Percentiles rank a stretch among this genome's conserved stretches.
These are phyloP conservation scores for Neoascochyta sp. DNA, from an alignment of 2,329 filamentous ascomycete genomes.

Conservation along the genomic window DNA sequence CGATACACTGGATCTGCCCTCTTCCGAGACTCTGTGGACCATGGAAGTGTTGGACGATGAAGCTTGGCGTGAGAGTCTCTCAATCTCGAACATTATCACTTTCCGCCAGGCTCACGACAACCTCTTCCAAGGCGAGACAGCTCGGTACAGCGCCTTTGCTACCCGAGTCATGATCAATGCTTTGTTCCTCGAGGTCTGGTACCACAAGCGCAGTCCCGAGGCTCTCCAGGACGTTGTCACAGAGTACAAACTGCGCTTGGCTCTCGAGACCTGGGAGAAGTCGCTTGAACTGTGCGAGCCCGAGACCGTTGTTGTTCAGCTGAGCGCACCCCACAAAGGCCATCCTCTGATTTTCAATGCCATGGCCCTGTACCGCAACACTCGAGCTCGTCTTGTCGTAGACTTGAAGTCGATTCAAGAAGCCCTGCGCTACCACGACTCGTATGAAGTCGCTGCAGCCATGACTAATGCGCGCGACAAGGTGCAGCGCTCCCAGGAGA, in stretches of 20 bases:
- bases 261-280: constrained; percentile 98
- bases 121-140: constrained; percentile 86
- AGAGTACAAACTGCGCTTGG: constrained; percentile 94
- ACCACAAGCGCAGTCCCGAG: constrained; percentile 97
- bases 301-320: constrained; percentile 79
- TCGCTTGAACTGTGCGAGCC: constrained; percentile 91
- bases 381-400: constrained; percentile 84
- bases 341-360: constrained; percentile 98
- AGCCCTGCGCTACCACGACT: constrained; percentile 92
- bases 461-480: constrained; percentile 94
- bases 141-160: constrained; percentile 93
- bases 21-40: constrained; percentile 93
- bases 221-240: constrained; percentile 95
- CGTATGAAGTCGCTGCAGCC: constrained; percentile 91
- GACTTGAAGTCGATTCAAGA: constrained; percentile 95
- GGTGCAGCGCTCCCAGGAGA: constrained; percentile 91
- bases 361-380: constrained; percentile 94
- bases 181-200: constrained; percentile 97
- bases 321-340: constrained; percentile 91
- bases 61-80: constrained; percentile 77
- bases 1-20: constrained; percentile 85
- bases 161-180: constrained; percentile 99
- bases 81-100: constrained; percentile 68
- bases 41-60: constrained; percentile 72
- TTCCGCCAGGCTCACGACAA: constrained; percentile 94